A percentile compares a stretch with the other conserved stretches of the same genome.
phyloP scores from a whole-genome alignment of 2,329 filamentous ascomycete species.

The Claviceps quebecensis region DNA sequence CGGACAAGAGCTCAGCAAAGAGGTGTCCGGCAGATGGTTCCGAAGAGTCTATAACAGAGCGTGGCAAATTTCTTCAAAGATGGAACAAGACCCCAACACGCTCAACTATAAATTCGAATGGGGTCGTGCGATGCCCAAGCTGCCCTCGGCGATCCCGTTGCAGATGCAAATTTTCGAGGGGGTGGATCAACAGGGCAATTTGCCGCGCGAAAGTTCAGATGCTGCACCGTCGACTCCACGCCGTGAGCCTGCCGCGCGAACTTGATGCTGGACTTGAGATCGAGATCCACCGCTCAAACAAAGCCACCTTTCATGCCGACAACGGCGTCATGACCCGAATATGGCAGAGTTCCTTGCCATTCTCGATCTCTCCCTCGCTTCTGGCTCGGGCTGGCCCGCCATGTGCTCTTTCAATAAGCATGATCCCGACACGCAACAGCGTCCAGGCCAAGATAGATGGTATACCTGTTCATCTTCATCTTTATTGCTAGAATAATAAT shows the following conservation, averaged over 20 bases:
- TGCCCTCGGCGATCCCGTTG: slow-evolving; percentile 17
- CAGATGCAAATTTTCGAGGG: slow-evolving; percentile 36
- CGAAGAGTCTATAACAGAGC: slow-evolving; percentile 32
- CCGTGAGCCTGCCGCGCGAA: slow-evolving; percentile 31
- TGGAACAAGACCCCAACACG: slow-evolving; percentile 21
- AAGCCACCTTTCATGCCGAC: slow-evolving; percentile 53
- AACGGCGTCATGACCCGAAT: slow-evolving; percentile 22
- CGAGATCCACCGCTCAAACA: slow-evolving; percentile 62
- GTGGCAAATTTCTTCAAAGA: slow-evolving; percentile 31
- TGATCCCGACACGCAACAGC: too few species aligned
- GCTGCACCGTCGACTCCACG: neutral
- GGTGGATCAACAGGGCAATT: slow-evolving; percentile 19
- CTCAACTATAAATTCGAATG: slow-evolving; percentile 27
- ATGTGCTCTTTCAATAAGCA: slow-evolving; percentile 60
- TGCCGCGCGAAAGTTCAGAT: slow-evolving; percentile 1
- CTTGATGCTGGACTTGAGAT: slow-evolving; percentile 68
- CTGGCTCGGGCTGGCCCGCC: slow-evolving; percentile 61
- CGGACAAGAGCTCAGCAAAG: slow-evolving; percentile 17
- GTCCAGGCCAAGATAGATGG: too few species aligned
- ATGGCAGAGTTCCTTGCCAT: too few species aligned
- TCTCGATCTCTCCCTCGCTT: slow-evolving; percentile 37
- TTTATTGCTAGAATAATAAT: too few species aligned
- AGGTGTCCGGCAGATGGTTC: slow-evolving; percentile 27
- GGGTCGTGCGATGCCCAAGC: slow-evolving; percentile 22
- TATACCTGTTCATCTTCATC: too few species aligned